A percentile compares a stretch with the other conserved stretches of the same genome.
Evolutionary conservation across 2,329 filamentous ascomycete genomes (phyloP).

Genomic region (Metarhizium anisopliae): DNA sequence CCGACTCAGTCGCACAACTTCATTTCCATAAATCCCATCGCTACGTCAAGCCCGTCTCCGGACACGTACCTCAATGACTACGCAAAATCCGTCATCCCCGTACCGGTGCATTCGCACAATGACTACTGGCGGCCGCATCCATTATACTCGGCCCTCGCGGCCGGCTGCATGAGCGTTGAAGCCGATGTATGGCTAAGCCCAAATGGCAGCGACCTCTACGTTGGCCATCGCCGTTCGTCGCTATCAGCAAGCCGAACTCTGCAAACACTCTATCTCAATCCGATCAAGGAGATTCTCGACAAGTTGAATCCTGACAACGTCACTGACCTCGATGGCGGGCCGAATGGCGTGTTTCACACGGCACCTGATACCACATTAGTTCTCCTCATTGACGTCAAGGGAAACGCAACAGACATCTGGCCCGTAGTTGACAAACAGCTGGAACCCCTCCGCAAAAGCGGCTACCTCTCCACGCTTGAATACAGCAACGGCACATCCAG

Average conservation of each 20-base stretch:
- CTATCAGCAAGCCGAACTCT: conserved; percentile 48
- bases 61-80: conserved; percentile 2
- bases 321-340: conserved; percentile 30
- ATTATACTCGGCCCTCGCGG: conserved; percentile 50
- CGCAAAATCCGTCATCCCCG: conserved; percentile 25
- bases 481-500: conserved; percentile 27
- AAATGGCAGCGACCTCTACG: conserved; percentile 41
- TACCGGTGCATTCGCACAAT: conserved; percentile 56
- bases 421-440: conserved; percentile 27
- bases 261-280: conserved; percentile 51
- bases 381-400: conserved; percentile 63
- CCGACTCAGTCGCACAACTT: conserved; percentile 1
- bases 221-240: conserved; percentile 48
- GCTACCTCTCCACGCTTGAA: conserved; percentile 46
- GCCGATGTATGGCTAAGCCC: conserved; percentile 54
- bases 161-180: conserved; percentile 54
- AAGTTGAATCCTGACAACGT: conserved; percentile 8
- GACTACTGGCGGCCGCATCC: conserved; percentile 58
- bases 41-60: background rate
- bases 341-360: conserved; percentile 46
- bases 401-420: conserved; percentile 14
- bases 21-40: background rate
- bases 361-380: conserved; percentile 44
- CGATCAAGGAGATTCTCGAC: conserved; percentile 50
- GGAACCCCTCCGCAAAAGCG: conserved; percentile 45